Evolutionary conservation across 768 basidiomycete species (phyloP), one percentile per base, ranked within the genome.

Genomic region (Suillus tomentosus): DNA sequence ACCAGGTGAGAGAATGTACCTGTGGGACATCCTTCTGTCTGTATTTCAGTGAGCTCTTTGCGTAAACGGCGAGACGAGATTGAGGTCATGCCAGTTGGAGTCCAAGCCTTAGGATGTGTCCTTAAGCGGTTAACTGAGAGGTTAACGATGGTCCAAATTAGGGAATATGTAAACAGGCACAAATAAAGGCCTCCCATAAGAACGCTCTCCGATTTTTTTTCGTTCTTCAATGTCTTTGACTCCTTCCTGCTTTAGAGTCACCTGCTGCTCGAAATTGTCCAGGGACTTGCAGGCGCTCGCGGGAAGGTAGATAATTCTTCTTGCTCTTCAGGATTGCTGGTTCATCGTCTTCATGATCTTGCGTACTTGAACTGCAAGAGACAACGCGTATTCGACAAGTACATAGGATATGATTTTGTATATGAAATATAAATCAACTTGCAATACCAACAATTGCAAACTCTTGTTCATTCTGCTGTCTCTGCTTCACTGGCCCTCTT

Each of bases 31-130:
- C 88, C 87, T 68, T 89, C 82, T n/a, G 75, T 71, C 56, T 85
- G 78, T 62, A 92, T 87, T 70, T 92, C 91, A 53, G 71, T 77
- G 48, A 92, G 81, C 74, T 93, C 91, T 75, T 91, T 93, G 64
- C 82, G 80, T 55, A 93, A 79, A 68, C 91, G 82, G 69, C 87
- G 78, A 42, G 85, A 73, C 64, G 87, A 85, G 63, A 90, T 89
- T 36, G 85, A 84, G 58, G 85, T 75, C 88, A 90, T 90, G 62
- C 54, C 66, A 65, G 68, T 67, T 57, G 50, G 64, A 57, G 67
- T 72, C 43, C 65, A 65, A 58, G 68, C 42, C 17, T 64, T 31
- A 64, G 63, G 60, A 66, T 51, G 24, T 17, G 64, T 37, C 58
- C 51, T 19, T 40, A 54, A 27, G 15, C 22, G 37, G n/a, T 57